Evolutionary conservation across 139 green algal genomes (phyloP), one percentile per base, ranked within the genome.

Genomic region (Tetradesmus lagerheimii): DNA sequence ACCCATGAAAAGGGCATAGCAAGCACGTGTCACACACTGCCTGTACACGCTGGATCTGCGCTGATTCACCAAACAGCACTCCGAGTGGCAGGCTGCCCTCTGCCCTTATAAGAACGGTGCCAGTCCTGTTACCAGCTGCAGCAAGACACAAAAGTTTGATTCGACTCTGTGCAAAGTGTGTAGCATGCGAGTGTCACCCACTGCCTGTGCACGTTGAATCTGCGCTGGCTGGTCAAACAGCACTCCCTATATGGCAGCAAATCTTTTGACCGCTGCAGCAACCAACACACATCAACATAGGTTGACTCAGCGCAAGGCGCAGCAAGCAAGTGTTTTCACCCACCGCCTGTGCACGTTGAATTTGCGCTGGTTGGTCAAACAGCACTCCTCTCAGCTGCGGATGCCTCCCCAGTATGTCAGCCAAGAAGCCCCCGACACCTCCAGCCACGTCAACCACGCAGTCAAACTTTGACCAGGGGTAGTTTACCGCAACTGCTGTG

Each of bases 291-390:
- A 50, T n/a, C n/a, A n/a, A n/a, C n/a, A n/a, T n/a, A n/a, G n/a
- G n/a, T n/a, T n/a, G n/a, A n/a, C n/a, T n/a, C n/a, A n/a, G n/a
- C n/a, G n/a, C n/a, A n/a, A n/a, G n/a, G n/a, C n/a, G 78, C 37
- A 25, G 6, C 12, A 4, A 37, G 78, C 18, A 35, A 64, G 37
- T 62, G 16, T 31, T 4, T 45, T 83, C 34, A 25, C 84, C 3
- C 67, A 89, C 85, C 85, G 80, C 29, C 41, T 75, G 3, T 50
- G 71, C 85, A 4, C 85, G 31, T 34, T 64, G 39, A 84, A 90
- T 86, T 23, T 90, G 76, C 15, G n/a, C 47, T 2, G 50, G 20
- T 50, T 80, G 86, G 27, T 90, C 86, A 47, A 90, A 43, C 50
- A 90, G 25, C 29, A 77, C n/a, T 25, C 86, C 86, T 9, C 16